Conservation (phyloP, 1,284 basidiomycete species). For the Rhodotorula sp. region DNA sequence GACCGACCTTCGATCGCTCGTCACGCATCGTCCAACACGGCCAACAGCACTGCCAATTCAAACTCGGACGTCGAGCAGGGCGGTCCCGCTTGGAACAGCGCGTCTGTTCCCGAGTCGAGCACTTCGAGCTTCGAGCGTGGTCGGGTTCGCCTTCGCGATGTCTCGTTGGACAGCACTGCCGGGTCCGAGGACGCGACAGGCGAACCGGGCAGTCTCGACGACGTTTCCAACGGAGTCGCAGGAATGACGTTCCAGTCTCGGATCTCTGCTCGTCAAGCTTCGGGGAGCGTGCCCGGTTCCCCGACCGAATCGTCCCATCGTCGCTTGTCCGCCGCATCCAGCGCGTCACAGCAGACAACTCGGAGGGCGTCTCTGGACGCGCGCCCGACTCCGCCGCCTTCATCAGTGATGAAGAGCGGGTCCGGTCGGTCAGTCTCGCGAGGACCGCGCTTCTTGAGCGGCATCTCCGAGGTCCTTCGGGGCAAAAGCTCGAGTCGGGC, state of each 20-base stretch:
- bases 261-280: not conserved
- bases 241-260: conserved; percentile 20
- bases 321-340: not conserved
- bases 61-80: conserved; percentile 7
- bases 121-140: conserved; percentile 31
- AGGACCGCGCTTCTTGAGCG: conserved; percentile 30
- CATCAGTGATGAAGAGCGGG: conserved; percentile 13
- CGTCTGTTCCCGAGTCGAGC: conserved; percentile 27
- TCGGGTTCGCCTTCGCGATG: conserved; percentile 7
- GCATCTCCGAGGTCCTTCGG: conserved; percentile 30
- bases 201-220: conserved; percentile 5
- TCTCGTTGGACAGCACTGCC: not conserved
- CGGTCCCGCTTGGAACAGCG: conserved; percentile 24
- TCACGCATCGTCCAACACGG: conserved; percentile 17
- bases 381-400: not conserved
- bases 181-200: not conserved
- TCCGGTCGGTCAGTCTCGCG: conserved; percentile 17
- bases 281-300: not conserved
- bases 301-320: not conserved
- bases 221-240: conserved; percentile 2
- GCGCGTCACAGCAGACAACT: conserved; percentile 4
- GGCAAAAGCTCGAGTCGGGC: conserved; percentile 34
- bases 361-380: conserved; percentile 3
- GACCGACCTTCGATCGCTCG: conserved; percentile 44
- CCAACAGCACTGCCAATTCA: conserved; percentile 5